Evolutionary conservation across 768 basidiomycete genomes (phyloP).

Genomic region (Chalciporus piperatus): DNA sequence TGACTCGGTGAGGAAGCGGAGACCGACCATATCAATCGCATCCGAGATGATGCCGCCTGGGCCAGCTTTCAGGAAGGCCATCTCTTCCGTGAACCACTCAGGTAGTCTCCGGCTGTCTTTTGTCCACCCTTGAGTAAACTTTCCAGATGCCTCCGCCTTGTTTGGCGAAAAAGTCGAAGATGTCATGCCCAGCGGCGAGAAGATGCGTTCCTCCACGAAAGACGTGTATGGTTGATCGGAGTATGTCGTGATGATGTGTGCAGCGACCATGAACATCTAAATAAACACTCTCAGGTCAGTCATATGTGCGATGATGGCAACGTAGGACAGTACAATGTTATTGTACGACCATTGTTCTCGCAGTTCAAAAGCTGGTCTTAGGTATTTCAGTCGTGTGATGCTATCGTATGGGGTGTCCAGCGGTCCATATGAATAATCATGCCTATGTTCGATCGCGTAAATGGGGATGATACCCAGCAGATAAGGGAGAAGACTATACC

Average conservation of each 20-base stretch:
- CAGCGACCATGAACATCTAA: constrained; percentile 39
- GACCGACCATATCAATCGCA: constrained; percentile 40
- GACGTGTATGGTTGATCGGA: constrained; percentile 33
- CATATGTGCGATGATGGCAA: neutral
- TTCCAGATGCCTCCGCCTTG: constrained; percentile 32
- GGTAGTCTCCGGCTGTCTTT: constrained; percentile 33
- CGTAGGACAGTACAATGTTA: constrained; percentile 30
- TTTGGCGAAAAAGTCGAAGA: constrained; percentile 37
- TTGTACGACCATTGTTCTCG: constrained; percentile 39
- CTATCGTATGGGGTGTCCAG: constrained; percentile 26
- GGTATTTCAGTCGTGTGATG: constrained; percentile 25
- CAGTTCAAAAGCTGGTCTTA: constrained; percentile 34
- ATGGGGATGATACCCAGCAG: neutral
- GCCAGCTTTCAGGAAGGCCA: constrained; percentile 30
- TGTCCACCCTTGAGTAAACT: constrained; percentile 34
- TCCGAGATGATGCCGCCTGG: constrained; percentile 45
- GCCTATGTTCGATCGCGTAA: constrained; percentile 17
- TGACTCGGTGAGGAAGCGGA: neutral
- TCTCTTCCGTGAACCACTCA: constrained; percentile 28
- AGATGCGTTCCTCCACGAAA: constrained; percentile 42
- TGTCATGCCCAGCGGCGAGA: constrained; percentile 40
- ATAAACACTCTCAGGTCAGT: neutral
- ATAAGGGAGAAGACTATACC: constrained; percentile 21
- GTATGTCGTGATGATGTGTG: constrained; percentile 35
- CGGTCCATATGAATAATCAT: constrained; percentile 32